Conservation (phyloP, 1,139 yeast species). For the Candida sojae region DNA sequence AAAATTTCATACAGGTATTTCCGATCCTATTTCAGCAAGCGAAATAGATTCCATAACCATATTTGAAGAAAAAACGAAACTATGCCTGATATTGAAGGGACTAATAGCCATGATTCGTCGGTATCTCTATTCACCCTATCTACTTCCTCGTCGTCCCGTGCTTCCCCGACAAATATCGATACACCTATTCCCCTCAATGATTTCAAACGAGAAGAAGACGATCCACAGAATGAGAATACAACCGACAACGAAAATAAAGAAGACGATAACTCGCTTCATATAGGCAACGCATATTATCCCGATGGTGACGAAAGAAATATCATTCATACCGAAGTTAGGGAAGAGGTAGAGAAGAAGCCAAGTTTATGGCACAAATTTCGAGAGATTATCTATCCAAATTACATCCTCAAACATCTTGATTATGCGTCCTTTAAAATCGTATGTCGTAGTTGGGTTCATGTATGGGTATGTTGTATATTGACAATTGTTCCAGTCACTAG, state of each 20-base stretch:
- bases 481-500: slow-evolving; percentile 26
- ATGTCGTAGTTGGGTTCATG: slow-evolving; percentile 29
- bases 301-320: slow-evolving; percentile 13
- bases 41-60: background rate
- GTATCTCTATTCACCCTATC: slow-evolving; percentile 1
- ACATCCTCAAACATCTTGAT: slow-evolving; percentile 28
- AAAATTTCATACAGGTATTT: background rate
- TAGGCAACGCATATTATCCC: slow-evolving; percentile 13
- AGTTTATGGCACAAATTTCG: slow-evolving; percentile 16
- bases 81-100: background rate
- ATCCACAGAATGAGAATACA: background rate
- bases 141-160: background rate
- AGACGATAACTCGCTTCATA: background rate
- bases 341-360: slow-evolving; percentile 8
- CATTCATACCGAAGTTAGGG: slow-evolving; percentile 7
- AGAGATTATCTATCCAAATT: slow-evolving; percentile 22
- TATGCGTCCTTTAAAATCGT: slow-evolving; percentile 26
- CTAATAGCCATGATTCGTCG: background rate
- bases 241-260: background rate
- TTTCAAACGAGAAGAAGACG: background rate
- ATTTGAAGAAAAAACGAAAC: background rate
- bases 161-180: background rate
- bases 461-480: slow-evolving; percentile 29
- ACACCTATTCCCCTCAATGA: slow-evolving; percentile 1
- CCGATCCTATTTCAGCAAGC: background rate